Evolutionary conservation across 129 eudicot genomes (phyloP), one percentile per base, ranked within the genome.

Genomic region (Glebionis coronaria): DNA sequence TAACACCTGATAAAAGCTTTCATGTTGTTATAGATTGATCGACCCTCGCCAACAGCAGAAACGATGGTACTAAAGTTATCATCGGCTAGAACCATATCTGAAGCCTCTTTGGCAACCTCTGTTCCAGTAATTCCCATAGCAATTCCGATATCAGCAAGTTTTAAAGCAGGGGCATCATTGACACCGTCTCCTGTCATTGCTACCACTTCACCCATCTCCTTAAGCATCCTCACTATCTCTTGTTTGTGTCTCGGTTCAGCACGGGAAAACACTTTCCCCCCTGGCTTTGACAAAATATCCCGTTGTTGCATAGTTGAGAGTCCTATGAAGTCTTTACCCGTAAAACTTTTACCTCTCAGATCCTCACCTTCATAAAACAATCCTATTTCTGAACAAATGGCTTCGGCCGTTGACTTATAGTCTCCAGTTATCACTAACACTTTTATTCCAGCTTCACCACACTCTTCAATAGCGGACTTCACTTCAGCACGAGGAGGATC

Each of bases 121-220:
- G 97, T 87, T 52, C 97, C 97, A 38, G 97, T 77, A 54, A 91
- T 87, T 55, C 96, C 96, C 90, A 89, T 89, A 35, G 93, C 93
- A 65, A 89, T 83, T 16, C 96, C 96, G 40, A 89, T 87, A 73
- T 85, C 97, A 38, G 97, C 90, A 59, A 91, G 90, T 68, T 91
- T 91, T 19, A 91, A 80, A 8, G 97, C 97, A 27, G 97, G 97
- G n/a, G 97, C 97, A 81, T 90, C 97, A 79, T 87, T 85, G 44
- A 91, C 97, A 50, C 97, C 97, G 57, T 91, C 97, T 47, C 97
- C 97, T 2, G 97, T 90, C 95, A 90, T 90, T 47, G 97, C 97
- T 11, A 90, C 95, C 27, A 90, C 79, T 57, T 87, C 95, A 45
- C 87, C 89, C 81, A 73, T 84, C 18, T 87, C 88, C 81, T 91